Conservation (phyloP, 192 early-diverging fungal genomes). For the Coemansia sp. region DNA sequence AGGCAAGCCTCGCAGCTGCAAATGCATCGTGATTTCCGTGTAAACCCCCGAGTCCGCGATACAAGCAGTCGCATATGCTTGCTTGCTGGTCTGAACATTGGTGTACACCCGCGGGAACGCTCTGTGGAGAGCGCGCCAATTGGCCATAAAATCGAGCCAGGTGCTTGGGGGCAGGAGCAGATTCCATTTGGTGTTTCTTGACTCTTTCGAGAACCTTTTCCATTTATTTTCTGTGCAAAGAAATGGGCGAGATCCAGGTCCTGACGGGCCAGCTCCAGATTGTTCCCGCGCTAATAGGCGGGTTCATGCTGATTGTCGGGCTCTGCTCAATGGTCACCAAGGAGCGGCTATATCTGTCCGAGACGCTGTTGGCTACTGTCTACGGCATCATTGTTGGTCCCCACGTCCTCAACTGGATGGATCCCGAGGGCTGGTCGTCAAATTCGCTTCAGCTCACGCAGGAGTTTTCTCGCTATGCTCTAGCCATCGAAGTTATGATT, state of each 20-base stretch:
- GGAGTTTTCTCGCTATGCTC: slow-evolving; percentile 70
- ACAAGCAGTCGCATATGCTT: too few relatives aligned
- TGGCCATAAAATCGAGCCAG: too few relatives aligned
- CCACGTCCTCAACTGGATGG: slow-evolving; percentile 61
- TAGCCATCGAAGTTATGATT: slow-evolving; percentile 83
- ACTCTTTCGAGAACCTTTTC: background rate
- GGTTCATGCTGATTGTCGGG: slow-evolving; percentile 65
- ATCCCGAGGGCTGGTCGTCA: slow-evolving; percentile 60
- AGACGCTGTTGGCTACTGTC: slow-evolving; percentile 75
- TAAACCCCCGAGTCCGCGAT: too few relatives aligned
- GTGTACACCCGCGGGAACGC: too few relatives aligned
- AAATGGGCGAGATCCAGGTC: slow-evolving; percentile 37
- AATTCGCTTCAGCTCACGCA: slow-evolving; percentile 56
- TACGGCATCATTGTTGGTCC: slow-evolving; percentile 87
- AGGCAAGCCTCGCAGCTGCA: background rate
- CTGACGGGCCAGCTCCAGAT: slow-evolving; percentile 34
- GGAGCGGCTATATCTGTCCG: slow-evolving; percentile 67
- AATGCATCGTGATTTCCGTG: background rate
- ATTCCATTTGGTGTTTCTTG: background rate
- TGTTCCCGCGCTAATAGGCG: slow-evolving; percentile 59
- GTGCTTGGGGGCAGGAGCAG: too few relatives aligned
- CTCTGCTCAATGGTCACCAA: slow-evolving; percentile 65
- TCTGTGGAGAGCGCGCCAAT: too few relatives aligned
- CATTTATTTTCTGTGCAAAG: background rate
- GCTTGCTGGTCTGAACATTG: too few relatives aligned